Conservation (phyloP, 305 asterid species). For the Fraxinus ornus region DNA sequence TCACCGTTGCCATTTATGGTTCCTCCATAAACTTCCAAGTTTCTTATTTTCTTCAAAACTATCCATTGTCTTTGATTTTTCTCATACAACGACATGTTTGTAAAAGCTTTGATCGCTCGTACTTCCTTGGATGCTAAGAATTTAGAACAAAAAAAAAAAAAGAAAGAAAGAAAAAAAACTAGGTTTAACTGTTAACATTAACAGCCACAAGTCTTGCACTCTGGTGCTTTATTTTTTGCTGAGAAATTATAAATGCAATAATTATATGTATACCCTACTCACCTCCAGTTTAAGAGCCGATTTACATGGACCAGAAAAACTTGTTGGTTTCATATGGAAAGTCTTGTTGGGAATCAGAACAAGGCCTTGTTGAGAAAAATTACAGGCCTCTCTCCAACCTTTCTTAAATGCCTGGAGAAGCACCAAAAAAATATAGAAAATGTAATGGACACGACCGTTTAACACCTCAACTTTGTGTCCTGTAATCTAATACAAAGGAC, state of each 20-base stretch:
- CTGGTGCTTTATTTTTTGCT: too few relatives aligned
- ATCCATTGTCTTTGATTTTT: slow-evolving; percentile 64
- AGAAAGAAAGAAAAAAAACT: too few relatives aligned
- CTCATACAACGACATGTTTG: slow-evolving; percentile 32
- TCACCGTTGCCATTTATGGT: slow-evolving; percentile 71
- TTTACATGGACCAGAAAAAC: not conserved
- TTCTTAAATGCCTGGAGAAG: slow-evolving; percentile 59
- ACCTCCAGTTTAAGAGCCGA: not conserved
- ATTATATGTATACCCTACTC: not conserved
- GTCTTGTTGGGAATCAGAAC: not conserved
- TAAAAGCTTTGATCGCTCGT: slow-evolving; percentile 46
- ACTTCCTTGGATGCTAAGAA: slow-evolving; percentile 58
- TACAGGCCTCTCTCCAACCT: slow-evolving; percentile 53
- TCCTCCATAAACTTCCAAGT: slow-evolving; percentile 64
- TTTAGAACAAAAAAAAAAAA: not conserved
- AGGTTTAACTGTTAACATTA: not conserved
- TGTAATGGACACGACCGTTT: too few relatives aligned
- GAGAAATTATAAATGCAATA: not conserved
- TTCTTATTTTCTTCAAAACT: slow-evolving; percentile 47
- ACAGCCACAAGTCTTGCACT: not conserved
- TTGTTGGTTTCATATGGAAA: not conserved
- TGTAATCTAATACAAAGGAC: too few relatives aligned
- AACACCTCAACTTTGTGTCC: too few relatives aligned
- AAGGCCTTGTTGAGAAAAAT: not conserved
- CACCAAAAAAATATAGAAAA: too few relatives aligned